Evolutionary conservation across 495 filamentous ascomycete genomes (phyloP).

Genomic region (Astrothelium macrocarpum): DNA sequence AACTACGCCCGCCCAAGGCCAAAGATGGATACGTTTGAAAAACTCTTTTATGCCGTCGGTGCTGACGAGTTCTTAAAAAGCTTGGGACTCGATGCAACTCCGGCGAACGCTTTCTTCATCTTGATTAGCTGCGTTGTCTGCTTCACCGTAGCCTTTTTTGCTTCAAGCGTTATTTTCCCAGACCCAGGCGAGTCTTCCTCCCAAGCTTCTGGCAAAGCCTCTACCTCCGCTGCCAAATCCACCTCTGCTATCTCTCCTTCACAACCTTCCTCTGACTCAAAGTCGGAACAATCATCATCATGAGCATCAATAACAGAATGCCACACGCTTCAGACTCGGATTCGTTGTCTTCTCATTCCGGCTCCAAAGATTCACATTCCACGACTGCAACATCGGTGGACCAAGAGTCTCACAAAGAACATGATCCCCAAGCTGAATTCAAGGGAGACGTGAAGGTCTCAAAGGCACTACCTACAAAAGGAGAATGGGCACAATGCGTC

Average conservation of each 20-base stretch:
- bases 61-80: background rate
- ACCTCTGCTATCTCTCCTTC: background rate
- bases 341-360: background rate
- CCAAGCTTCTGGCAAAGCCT: background rate
- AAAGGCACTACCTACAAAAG: background rate
- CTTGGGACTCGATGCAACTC: background rate
- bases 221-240: background rate
- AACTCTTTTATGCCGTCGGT: background rate
- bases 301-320: constrained; percentile 7
- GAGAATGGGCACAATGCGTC: background rate
- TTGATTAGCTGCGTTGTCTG: background rate
- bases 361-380: background rate
- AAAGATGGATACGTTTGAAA: background rate
- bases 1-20: background rate
- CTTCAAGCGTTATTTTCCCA: background rate
- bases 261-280: background rate
- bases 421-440: constrained; percentile 2
- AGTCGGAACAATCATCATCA: background rate
- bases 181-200: constrained; percentile 6
- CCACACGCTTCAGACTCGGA: constrained; percentile 4
- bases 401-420: background rate
- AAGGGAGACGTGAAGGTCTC: constrained; percentile 1
- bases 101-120: background rate
- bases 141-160: constrained; percentile 1
- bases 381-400: background rate